A percentile compares a stretch with the other conserved stretches of the same genome.
Conservation (phyloP, 139 green algal species). For the Pseudopediastrum boryanum region DNA sequence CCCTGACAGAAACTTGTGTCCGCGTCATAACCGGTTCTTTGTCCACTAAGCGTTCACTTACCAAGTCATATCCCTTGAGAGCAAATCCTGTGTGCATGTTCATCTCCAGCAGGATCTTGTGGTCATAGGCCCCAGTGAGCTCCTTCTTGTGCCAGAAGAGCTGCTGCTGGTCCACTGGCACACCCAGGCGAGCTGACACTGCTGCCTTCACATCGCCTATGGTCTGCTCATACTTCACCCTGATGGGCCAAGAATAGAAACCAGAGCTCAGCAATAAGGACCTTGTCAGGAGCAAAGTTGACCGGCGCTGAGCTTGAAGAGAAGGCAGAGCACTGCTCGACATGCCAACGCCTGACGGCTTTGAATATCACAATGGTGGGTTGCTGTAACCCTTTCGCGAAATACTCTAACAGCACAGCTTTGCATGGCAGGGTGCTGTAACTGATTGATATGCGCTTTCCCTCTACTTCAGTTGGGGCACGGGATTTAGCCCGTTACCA, state of each 20-base stretch:
- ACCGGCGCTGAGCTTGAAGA: neutral
- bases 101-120: slow-evolving; percentile 75
- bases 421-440: neutral
- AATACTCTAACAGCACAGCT: neutral
- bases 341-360: too few species aligned
- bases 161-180: slow-evolving; percentile 67
- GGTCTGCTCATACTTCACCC: slow-evolving; percentile 78
- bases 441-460: too few species aligned
- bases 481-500: too few species aligned
- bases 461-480: too few species aligned
- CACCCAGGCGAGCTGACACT: slow-evolving; percentile 49
- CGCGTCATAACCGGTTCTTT: too few species aligned
- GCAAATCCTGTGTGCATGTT: slow-evolving; percentile 86
- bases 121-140: slow-evolving; percentile 61
- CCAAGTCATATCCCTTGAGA: slow-evolving; percentile 78
- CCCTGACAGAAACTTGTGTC: too few species aligned
- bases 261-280: slow-evolving; percentile 12
- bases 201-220: slow-evolving; percentile 60
- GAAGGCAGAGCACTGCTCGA: neutral
- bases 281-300: neutral
- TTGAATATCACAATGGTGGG: neutral
- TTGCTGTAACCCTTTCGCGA: neutral
- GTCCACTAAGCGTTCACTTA: slow-evolving; percentile 33
- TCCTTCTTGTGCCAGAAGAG: slow-evolving; percentile 80
- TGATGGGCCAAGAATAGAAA: slow-evolving; percentile 32